Evolutionary conservation across 768 basidiomycete species (phyloP), one percentile per base, ranked within the genome.

Genomic region (Ramaria rubella): DNA sequence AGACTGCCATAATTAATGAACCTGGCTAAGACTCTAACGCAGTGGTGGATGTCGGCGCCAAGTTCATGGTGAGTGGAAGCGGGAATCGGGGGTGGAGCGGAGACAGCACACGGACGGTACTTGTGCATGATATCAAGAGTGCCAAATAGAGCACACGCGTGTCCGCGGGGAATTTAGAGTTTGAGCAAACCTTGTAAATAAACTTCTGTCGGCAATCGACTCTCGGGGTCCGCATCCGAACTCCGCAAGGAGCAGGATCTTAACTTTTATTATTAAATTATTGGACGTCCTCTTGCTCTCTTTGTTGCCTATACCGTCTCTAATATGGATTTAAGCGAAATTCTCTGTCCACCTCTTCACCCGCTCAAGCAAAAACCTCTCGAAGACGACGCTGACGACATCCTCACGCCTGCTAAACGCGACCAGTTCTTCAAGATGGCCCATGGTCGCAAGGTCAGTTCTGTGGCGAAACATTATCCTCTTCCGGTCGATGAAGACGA

Each of bases 81-180:
- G 94, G 94, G 49, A 93, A 93, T 68, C 81, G 94, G 58, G 94
- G 93, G 57, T 94, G 92, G 90, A 85, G 88, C 64, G 94, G 93
- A 29, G 91, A 94, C 60, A 87, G 87, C 31, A 94, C 94, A 8
- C 79, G 81, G 61, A 94, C 91, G 14, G 86, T 96, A 11, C 85
- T 95, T 67, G 84, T 96, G 38, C 92, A 95, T 69, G 91, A 94
- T 66, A 83, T 96, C 68, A 90, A 84, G 57, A 65, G 62, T 38
- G 36, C 65, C 17, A 59, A 54, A 49, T 69, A 52, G 64, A 54
- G 52, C 27, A 15, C 24, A 34, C 36, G 12, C 29, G 46, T 14
- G 30, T 27, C 29, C 24, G 17, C 38, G 5, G 38, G 12, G 6
- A 51, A 14, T 38, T 40, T 58, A 58, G 21, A 30, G 57, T 58